Base-by-base conservation (phyloP, 2,329 filamentous ascomycete genomes). In the Aspergillus costaricaensis region DNA sequence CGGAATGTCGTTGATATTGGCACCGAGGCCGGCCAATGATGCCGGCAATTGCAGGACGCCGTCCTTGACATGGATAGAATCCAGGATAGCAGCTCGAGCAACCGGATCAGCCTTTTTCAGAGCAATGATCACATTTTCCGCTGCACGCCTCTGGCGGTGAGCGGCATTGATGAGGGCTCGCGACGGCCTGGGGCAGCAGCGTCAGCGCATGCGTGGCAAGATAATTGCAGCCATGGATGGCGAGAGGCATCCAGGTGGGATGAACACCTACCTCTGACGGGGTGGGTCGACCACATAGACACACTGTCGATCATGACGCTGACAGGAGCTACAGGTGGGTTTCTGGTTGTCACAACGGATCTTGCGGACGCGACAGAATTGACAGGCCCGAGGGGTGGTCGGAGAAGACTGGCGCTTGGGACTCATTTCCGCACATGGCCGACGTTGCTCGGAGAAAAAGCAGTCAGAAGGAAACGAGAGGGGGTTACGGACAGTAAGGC, bases 291-390 rank as follows among this genome's bases (percentile, higher is more conserved):
- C 32, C 5, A 43, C 27, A 53, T 58, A 58, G 19, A 58, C 48
- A 39, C 56, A 58, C 10, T 44, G 23, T 9, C 41, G 48, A 19
- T 27, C 21, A 52, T 58, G 56, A 4, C 56, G 44, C 43, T 25
- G 23, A 32, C 58, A 60, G 7, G 58, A 39, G 7, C 25, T 38
- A 30, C 58, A 60, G 15, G 21, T 32, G 19, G 58, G 58, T 5
- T 57, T 60, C 5, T 19, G 3, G n/a, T 36, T 52, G 58, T 60
- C 53, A 23, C 58, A 60, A 14, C 53, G 54, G 47, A 60, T 57
- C 47, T 60, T 60, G 21, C 53, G 52, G 9, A 25, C 36, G n/a
- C 58, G 58, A 44, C 58, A 60, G 52, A 57, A 60, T 21, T 57
- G 43, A 38, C 58, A 60, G 5, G 58, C 54, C 32, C 57, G 55